A percentile compares a stretch with the other conserved stretches of the same genome.
These are phyloP conservation scores for Paracorniculantispora psalliotae DNA, from an alignment of 2,329 filamentous ascomycete species.

Conservation along the genomic window DNA sequence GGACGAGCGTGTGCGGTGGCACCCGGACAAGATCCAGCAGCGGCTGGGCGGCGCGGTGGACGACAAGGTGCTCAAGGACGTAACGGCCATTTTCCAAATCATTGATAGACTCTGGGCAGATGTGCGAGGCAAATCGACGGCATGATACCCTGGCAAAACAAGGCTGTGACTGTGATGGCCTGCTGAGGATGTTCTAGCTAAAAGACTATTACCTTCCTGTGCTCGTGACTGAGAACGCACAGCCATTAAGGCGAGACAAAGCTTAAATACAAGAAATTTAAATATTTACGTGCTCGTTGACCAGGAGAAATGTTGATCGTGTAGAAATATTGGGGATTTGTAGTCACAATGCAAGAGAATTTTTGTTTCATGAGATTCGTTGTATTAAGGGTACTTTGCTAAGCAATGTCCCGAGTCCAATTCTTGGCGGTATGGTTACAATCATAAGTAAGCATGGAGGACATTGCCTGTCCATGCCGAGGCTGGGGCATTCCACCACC, in stretches of 20 bases:
- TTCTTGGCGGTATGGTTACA: background rate
- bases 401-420: background rate
- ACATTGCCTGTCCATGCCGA: background rate
- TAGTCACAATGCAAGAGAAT: background rate
- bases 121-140: constrained; percentile 32
- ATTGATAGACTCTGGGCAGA: constrained; percentile 78
- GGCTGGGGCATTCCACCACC: background rate
- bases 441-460: background rate
- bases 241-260: too few relatives aligned
- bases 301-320: too few relatives aligned
- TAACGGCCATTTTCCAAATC: constrained; percentile 89
- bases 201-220: too few relatives aligned
- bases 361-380: background rate
- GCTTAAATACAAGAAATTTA: too few relatives aligned
- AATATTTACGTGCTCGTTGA: too few relatives aligned
- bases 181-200: too few relatives aligned
- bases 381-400: background rate
- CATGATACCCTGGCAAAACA: background rate
- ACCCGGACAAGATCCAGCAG: constrained; percentile 97
- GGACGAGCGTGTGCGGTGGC: constrained; percentile 85
- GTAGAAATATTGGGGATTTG: too few relatives aligned
- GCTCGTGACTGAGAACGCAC: too few relatives aligned
- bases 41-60: constrained; percentile 71
- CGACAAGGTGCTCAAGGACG: constrained; percentile 64
- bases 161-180: background rate